These are phyloP conservation scores for Candida mattraensis DNA, from an alignment of 805 yeast species.

Conservation along the genomic window DNA sequence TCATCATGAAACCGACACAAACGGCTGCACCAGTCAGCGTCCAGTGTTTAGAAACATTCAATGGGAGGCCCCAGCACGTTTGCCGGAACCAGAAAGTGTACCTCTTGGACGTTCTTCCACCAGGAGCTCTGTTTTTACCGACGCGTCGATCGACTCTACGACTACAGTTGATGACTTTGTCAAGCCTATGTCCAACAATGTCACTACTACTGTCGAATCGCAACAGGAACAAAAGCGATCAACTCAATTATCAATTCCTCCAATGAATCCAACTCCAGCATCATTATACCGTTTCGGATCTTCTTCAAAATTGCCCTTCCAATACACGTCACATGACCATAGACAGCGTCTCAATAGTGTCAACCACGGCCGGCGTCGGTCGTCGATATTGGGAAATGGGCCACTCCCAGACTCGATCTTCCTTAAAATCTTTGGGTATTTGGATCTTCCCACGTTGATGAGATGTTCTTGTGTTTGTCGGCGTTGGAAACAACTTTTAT, in stretches of 20 bases:
- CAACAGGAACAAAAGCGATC: conserved; percentile 3
- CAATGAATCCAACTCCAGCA: conserved; percentile 27
- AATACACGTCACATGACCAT: conserved; percentile 54
- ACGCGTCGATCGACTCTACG: conserved; percentile 4
- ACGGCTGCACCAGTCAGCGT: background rate
- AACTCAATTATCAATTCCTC: conserved; percentile 22
- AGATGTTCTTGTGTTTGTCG: conserved; percentile 55
- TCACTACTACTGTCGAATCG: background rate
- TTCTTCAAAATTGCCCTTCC: conserved; percentile 36
- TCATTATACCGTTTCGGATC: conserved; percentile 28
- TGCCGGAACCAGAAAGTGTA: too few relatives aligned
- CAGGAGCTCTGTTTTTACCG: conserved; percentile 10
- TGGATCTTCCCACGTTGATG: conserved; percentile 62
- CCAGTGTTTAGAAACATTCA: conserved; percentile 21
- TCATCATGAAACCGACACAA: conserved; percentile 10
- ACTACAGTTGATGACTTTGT: background rate
- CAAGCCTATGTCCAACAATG: background rate
- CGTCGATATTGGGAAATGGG: conserved; percentile 57
- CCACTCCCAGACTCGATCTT: conserved; percentile 63
- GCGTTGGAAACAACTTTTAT: conserved; percentile 67
- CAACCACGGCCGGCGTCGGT: conserved; percentile 46
- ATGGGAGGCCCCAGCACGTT: conserved; percentile 12
- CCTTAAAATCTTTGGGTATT: conserved; percentile 49
- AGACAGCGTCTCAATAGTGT: conserved; percentile 49
- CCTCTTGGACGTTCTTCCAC: conserved; percentile 1